Percentiles rank a stretch among this genome's conserved stretches.
Evolutionary conservation across 345 rosid genomes (phyloP).

Genomic region (Corchorus capsularis): DNA sequence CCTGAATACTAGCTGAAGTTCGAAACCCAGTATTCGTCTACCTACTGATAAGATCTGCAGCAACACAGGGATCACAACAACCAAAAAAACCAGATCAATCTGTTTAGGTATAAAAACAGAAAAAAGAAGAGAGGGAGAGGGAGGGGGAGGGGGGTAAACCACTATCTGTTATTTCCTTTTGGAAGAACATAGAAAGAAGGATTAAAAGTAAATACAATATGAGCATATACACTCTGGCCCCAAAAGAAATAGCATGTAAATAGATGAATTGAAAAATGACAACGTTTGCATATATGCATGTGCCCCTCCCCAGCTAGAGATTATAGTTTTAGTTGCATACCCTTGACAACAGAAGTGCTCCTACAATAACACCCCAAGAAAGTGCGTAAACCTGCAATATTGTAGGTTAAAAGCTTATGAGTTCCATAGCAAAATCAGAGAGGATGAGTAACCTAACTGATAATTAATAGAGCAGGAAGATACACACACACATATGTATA

Average conservation of each 20-base stretch:
- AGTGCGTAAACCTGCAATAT: slow-evolving; percentile 75
- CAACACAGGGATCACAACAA: neutral
- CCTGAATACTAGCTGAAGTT: slow-evolving; percentile 85
- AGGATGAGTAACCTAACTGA: neutral
- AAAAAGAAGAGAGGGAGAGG: neutral
- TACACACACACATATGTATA: no score
- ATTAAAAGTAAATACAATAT: neutral
- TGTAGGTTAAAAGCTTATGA: slow-evolving; percentile 5
- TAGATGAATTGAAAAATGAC: neutral
- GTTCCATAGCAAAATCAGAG: neutral
- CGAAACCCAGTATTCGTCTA: slow-evolving; percentile 60
- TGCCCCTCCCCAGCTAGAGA: neutral
- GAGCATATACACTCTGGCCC: no score
- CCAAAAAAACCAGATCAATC: neutral
- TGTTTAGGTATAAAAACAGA: neutral
- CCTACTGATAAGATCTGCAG: slow-evolving; percentile 79
- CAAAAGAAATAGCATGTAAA: neutral
- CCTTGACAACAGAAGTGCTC: slow-evolving; percentile 76
- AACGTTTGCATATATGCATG: neutral
- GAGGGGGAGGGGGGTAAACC: no score
- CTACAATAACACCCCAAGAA: slow-evolving; percentile 76
- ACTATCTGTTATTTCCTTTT: neutral
- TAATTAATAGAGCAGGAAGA: neutral
- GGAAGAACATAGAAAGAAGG: neutral
- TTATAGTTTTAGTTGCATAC: slow-evolving; percentile 35